These are phyloP conservation scores for Echium plantagineum DNA, from an alignment of 257 asterid genomes.

Conservation along the genomic window DNA sequence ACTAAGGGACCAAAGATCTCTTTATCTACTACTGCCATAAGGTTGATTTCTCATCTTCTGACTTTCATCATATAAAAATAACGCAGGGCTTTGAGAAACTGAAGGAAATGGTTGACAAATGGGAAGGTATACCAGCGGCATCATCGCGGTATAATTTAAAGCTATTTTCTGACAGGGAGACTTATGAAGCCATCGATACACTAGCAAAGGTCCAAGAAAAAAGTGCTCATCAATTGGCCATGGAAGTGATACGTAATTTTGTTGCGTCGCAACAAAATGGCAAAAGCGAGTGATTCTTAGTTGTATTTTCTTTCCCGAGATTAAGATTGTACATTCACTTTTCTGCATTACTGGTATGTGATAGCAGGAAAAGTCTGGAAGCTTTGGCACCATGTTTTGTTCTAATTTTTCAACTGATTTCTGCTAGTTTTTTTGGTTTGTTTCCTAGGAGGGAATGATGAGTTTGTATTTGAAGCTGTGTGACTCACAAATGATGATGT, in stretches of 20 bases:
- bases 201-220: slow-evolving; percentile 28
- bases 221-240: slow-evolving; percentile 28
- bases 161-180: slow-evolving; percentile 60
- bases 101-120: slow-evolving; percentile 54
- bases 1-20: background rate
- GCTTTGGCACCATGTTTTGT: slow-evolving; percentile 7
- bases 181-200: slow-evolving; percentile 49
- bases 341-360: slow-evolving; percentile 25
- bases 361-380: slow-evolving; percentile 16
- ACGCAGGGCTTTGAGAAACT: slow-evolving; percentile 75
- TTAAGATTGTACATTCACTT: background rate
- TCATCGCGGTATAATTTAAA: slow-evolving; percentile 55
- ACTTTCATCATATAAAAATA: background rate
- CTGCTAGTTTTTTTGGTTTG: too few species aligned
- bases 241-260: slow-evolving; percentile 65
- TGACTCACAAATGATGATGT: too few species aligned
- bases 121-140: slow-evolving; percentile 66
- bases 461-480: too few species aligned
- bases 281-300: slow-evolving; percentile 16
- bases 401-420: background rate
- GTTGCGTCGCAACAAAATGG: slow-evolving; percentile 68
- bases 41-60: background rate
- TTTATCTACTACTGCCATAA: background rate
- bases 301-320: background rate
- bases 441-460: too few species aligned